Conservation (phyloP, 371 early-diverging fungal species). For the Parasitella parasitica region DNA sequence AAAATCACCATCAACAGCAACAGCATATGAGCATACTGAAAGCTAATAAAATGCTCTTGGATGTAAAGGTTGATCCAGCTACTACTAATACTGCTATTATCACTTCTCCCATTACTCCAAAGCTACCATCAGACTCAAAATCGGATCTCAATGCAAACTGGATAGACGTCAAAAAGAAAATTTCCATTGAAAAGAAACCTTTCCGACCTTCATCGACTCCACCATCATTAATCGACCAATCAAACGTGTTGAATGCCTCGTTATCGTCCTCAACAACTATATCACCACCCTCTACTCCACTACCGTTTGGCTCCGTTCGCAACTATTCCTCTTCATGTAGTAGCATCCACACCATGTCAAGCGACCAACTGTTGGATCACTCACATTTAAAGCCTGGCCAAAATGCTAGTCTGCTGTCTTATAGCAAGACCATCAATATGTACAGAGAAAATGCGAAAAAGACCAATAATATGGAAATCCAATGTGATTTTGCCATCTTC, state of each 20-base stretch:
- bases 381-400: constrained; percentile 62
- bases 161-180: background rate
- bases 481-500: constrained; percentile 78
- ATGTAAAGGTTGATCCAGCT: background rate
- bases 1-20: background rate
- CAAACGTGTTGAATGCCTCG: background rate
- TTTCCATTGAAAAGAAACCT: background rate
- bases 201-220: background rate
- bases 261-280: background rate
- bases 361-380: constrained; percentile 46
- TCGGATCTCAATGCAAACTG: background rate
- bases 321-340: constrained; percentile 3
- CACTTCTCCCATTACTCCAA: background rate
- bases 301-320: background rate
- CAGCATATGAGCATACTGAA: background rate
- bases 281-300: background rate
- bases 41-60: background rate
- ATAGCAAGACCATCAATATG: constrained; percentile 70
- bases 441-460: constrained; percentile 79
- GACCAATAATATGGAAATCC: constrained; percentile 71
- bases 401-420: constrained; percentile 59
- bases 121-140: background rate
- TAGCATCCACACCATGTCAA: background rate
- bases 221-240: background rate
- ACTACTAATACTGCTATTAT: background rate